Evolutionary conservation across 2,329 filamentous ascomycete species (phyloP).

Genomic region (Hypoxylon rubiginosum): DNA sequence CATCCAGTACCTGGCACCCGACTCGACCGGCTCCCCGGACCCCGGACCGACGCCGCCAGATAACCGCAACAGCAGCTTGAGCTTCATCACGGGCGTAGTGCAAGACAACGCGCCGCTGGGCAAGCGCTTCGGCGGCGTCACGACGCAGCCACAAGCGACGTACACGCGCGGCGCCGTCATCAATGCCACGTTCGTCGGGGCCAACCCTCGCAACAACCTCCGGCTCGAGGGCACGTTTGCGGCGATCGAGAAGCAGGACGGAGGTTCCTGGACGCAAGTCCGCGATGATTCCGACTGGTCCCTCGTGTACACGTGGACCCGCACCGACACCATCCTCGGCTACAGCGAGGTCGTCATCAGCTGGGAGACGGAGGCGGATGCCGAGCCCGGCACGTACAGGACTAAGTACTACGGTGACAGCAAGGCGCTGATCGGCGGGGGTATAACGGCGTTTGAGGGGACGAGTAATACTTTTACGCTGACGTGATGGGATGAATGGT

Average conservation of each 20-base stretch:
- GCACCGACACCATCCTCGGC: slow-evolving; percentile 76
- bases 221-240: slow-evolving; percentile 82
- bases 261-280: slow-evolving; percentile 72
- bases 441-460: slow-evolving; percentile 77
- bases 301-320: slow-evolving; percentile 83
- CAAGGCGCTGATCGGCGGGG: slow-evolving; percentile 72
- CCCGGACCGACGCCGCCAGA: slow-evolving; percentile 79
- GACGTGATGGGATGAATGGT: slow-evolving; percentile 30
- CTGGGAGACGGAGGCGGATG: slow-evolving; percentile 80
- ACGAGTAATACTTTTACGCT: slow-evolving; percentile 68
- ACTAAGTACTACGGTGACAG: slow-evolving; percentile 87
- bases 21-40: slow-evolving; percentile 58
- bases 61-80: slow-evolving; percentile 80
- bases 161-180: slow-evolving; percentile 74
- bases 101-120: slow-evolving; percentile 76
- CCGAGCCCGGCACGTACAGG: slow-evolving; percentile 77
- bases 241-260: slow-evolving; percentile 75
- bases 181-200: slow-evolving; percentile 80
- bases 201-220: slow-evolving; percentile 91
- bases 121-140: slow-evolving; percentile 77
- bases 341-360: slow-evolving; percentile 82
- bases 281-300: slow-evolving; percentile 86
- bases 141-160: slow-evolving; percentile 64
- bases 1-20: slow-evolving; percentile 73
- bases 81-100: slow-evolving; percentile 84